Conservation (phyloP, 1,284 basidiomycete species). For the Cutaneotrichosporon dermatis region DNA sequence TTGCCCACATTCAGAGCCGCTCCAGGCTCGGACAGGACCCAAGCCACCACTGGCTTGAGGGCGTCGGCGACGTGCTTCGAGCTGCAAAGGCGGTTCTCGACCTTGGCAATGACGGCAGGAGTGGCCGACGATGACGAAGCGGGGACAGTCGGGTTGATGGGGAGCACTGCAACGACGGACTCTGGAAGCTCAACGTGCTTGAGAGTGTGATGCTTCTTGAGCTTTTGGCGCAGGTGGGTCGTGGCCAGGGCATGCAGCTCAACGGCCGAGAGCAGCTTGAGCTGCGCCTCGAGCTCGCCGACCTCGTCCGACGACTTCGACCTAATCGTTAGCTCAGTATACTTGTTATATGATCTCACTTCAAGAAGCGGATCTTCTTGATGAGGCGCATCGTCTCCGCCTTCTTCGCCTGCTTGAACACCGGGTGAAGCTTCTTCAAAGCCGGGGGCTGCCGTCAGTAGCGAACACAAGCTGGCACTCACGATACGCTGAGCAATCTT, state of each 20-base stretch:
- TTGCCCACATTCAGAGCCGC: constrained; percentile 30
- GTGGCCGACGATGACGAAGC: constrained; percentile 35
- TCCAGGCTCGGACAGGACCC: constrained; percentile 42
- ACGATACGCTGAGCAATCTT: constrained; percentile 36
- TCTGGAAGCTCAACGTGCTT: constrained; percentile 30
- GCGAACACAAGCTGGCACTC: constrained; percentile 7
- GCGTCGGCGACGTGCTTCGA: constrained; percentile 67
- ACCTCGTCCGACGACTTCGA: constrained; percentile 50
- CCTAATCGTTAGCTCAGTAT: constrained; percentile 18
- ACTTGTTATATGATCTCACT: constrained; percentile 49
- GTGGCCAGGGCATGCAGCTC: constrained; percentile 60
- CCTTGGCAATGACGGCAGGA: constrained; percentile 57
- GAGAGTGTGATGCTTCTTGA: constrained; percentile 64
- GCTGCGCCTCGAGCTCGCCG: constrained; percentile 60
- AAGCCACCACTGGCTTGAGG: constrained; percentile 56
- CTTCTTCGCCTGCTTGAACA: constrained; percentile 67
- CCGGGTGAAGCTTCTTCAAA: constrained; percentile 44
- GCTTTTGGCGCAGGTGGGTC: constrained; percentile 63
- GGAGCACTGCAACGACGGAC: constrained; percentile 46
- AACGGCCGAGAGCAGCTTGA: constrained; percentile 65
- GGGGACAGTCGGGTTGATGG: constrained; percentile 9
- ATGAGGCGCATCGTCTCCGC: constrained; percentile 79
- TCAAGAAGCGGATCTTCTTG: constrained; percentile 70
- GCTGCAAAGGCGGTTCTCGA: constrained; percentile 69
- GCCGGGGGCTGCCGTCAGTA: constrained; percentile 35